These are phyloP conservation scores for Dictyostelium citrinum DNA, from an alignment of 78 protist species.

Conservation along the genomic window DNA sequence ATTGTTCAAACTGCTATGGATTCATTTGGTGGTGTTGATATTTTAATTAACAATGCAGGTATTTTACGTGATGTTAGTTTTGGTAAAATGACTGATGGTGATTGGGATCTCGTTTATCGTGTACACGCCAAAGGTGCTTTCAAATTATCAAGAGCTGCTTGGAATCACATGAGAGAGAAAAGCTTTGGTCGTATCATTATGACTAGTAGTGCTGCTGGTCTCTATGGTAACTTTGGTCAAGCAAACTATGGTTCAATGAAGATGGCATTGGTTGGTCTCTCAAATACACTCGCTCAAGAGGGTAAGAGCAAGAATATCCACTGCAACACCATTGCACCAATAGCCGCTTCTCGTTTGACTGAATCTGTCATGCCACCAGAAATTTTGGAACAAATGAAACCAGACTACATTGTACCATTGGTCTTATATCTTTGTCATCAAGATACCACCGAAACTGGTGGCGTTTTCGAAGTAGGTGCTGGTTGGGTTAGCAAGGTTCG, in stretches of 20 bases:
- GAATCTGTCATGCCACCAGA: conserved; percentile 88
- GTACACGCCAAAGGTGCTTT: conserved; percentile 89
- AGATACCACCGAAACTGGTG: conserved; percentile 77
- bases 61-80: conserved; percentile 88
- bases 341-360: conserved; percentile 86
- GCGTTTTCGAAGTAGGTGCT: conserved; percentile 85
- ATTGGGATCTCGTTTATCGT: conserved; percentile 85
- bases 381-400: conserved; percentile 74
- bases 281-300: conserved; percentile 85
- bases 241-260: conserved; percentile 90
- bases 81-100: conserved; percentile 83
- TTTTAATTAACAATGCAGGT: conserved; percentile 93
- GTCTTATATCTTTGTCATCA: conserved; percentile 86
- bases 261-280: conserved; percentile 85
- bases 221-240: conserved; percentile 93
- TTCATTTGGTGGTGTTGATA: conserved; percentile 88
- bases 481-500: conserved; percentile 86
- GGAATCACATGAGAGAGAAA: conserved; percentile 86
- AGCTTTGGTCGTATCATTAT: conserved; percentile 86
- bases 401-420: conserved; percentile 89
- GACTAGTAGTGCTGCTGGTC: conserved; percentile 88
- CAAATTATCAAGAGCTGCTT: conserved; percentile 86
- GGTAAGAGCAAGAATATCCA: conserved; percentile 84
- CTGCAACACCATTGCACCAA: conserved; percentile 88
- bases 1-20: conserved; percentile 85